Evolutionary conservation across 2,329 filamentous ascomycete species (phyloP), one percentile per base, ranked within the genome.

Genomic region (Pseudogymnoascus sp.): DNA sequence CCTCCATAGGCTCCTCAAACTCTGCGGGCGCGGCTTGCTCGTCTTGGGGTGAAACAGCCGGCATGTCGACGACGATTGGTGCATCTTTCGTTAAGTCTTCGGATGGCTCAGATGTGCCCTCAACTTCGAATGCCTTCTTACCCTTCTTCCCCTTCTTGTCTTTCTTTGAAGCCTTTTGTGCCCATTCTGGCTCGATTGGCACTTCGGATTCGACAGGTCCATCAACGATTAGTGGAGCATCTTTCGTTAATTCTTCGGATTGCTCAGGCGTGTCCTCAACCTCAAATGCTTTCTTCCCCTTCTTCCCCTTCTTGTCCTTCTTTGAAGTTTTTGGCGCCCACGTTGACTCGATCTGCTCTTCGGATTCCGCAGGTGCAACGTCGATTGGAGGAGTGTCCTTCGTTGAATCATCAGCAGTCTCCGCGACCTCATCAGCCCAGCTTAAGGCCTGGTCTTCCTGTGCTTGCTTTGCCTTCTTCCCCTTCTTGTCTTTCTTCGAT

Each of bases 401-500:
- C 6, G 18, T 39, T 10, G 59, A 39, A 26, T 61, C 59, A 21
- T 61, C 59, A 39, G 11, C 8, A 23, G 36, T 3, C 59, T 61
- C 59, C 23, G 18, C 14, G 3, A 18, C 11, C 59, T 40, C 59
- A 10, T 10, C 36, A 29, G 23, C 31, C 40, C n/a, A 14, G 10
- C 5, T 10, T 36, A 18, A 18, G 14, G 31, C n/a, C 14, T 14
- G n/a, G 4, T n/a, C 26, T 16, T 34, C 61, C 4, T 23, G 12
- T 29, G 42, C 21, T 29, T 54, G 12, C 31, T 60, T 59, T 7
- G 4, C 16, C 39, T 71, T 72, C 62, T 72, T 72, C 47, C 71
- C 72, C 65, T 78, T 80, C 71, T 79, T 79, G 8, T 71, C 70
- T 66, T 75, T 75, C 64, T 75, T 76, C 11, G 72, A 71, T n/a